Evolutionary conservation across 2,329 filamentous ascomycete genomes (phyloP).

Genomic region (Arthrobotrys pseudoclavata): DNA sequence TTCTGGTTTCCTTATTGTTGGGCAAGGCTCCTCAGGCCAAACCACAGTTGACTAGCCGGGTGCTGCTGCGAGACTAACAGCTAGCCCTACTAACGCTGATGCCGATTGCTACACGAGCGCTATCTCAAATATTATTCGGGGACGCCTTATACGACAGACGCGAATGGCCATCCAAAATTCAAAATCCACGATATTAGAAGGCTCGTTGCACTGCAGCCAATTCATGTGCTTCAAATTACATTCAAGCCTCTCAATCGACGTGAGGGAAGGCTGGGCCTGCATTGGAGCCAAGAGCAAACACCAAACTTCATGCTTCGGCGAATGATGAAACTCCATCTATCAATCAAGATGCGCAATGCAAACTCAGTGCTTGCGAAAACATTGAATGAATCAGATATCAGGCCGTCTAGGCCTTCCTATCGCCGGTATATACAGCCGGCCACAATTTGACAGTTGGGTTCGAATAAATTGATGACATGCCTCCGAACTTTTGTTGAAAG

Average conservation of each 20-base stretch:
- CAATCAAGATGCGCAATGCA: too few species aligned
- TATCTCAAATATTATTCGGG: conserved; percentile 13
- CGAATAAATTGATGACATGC: conserved; percentile 19
- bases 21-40: conserved; percentile 16
- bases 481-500: neutral
- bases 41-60: neutral
- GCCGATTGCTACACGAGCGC: neutral
- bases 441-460: neutral
- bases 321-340: neutral
- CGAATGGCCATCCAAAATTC: neutral
- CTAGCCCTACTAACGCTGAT: neutral
- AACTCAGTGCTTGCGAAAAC: neutral
- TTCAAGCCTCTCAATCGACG: neutral
- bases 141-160: conserved; percentile 4
- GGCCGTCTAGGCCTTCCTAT: conserved; percentile 34
- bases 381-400: conserved; percentile 26
- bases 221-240: neutral
- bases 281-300: neutral
- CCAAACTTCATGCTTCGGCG: neutral
- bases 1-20: conserved; percentile 22
- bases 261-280: neutral
- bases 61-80: too few species aligned
- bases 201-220: neutral
- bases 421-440: neutral
- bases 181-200: neutral